Conservation (phyloP, 2,329 filamentous ascomycete genomes). For the Ophiosphaerella korrae region DNA sequence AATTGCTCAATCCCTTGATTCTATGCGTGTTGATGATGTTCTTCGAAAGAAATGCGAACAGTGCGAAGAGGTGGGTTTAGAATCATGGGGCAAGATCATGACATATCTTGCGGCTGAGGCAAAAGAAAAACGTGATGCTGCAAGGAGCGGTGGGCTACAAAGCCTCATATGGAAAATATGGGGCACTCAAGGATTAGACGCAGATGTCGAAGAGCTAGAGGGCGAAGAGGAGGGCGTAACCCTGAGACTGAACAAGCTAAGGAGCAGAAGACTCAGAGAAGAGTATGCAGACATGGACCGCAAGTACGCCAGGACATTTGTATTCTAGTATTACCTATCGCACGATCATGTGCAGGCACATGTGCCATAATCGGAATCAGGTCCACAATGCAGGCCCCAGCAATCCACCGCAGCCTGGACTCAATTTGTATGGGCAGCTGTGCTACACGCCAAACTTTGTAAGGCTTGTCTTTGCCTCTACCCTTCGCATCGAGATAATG, state of each 20-base stretch:
- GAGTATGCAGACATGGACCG: constrained; percentile 44
- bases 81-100: constrained; percentile 86
- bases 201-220: constrained; percentile 39
- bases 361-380: too few species aligned
- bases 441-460: too few species aligned
- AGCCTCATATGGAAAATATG: constrained; percentile 34
- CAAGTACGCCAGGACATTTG: constrained; percentile 43
- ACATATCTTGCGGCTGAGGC: constrained; percentile 61
- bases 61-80: constrained; percentile 76
- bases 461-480: not conserved
- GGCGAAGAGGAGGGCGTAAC: constrained; percentile 44
- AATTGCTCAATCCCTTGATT: constrained; percentile 60
- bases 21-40: constrained; percentile 40
- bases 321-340: constrained; percentile 27
- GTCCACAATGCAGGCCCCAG: too few species aligned
- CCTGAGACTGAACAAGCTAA: constrained; percentile 41
- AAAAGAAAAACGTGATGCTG: constrained; percentile 37
- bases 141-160: constrained; percentile 23
- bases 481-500: not conserved
- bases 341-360: not conserved
- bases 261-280: constrained; percentile 39
- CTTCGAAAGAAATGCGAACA: constrained; percentile 70
- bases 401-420: too few species aligned
- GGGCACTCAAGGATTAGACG: constrained; percentile 31
- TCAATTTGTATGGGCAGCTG: too few species aligned